Base-by-base conservation (phyloP, 129 eudicot genomes). In the Artemisia annua region DNA sequence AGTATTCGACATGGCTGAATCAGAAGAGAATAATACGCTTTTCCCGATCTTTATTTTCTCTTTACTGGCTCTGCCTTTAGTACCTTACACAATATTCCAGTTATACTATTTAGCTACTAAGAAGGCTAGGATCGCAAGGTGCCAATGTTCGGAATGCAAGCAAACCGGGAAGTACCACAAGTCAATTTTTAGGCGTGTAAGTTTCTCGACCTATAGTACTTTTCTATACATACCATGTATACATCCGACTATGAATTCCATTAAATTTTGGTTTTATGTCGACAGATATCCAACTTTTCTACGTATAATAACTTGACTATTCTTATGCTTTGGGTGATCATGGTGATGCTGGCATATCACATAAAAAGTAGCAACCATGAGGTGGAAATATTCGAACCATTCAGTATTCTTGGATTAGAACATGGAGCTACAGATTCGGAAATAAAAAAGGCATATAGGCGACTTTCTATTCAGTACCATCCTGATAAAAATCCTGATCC, bases 21-120 rank as follows among this genome's bases (percentile, higher is more conserved):
- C 96, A 26, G 98, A 89, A 71, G 98, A 92, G 72, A 92, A 78
- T 67, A 92, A 83, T 76, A 86, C 92, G 1, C 83, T 92, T 56
- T 92, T 92, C 71, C 98, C 96, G 18, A 92, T 92, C 68, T 92
- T 92, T 69, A 88, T 92, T 30, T 82, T 89, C 82, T 87, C 98
- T 17, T 62, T 92, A 62, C 79, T 92, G 81, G 96, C 98, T 5
- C 78, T 92, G 60, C 98, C 98, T 80, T 83, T 92, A 71, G 98
- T 92, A 58, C 98, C 98, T 0, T 92, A 92, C 73, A 92, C 98
- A 52, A 81, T 92, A 63, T 80, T 85, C 77, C 85, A 89, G 71
- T 67, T 92, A 58, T 89, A 84, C 30, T 80, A 82, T 75, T 88
- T 89, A 67, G 88, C 89, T 78, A 73, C 82, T 2, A 92, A 87